Evolutionary conservation across 371 early-diverging fungal genomes (phyloP).

Genomic region (Syncephalis plumigaleata): DNA sequence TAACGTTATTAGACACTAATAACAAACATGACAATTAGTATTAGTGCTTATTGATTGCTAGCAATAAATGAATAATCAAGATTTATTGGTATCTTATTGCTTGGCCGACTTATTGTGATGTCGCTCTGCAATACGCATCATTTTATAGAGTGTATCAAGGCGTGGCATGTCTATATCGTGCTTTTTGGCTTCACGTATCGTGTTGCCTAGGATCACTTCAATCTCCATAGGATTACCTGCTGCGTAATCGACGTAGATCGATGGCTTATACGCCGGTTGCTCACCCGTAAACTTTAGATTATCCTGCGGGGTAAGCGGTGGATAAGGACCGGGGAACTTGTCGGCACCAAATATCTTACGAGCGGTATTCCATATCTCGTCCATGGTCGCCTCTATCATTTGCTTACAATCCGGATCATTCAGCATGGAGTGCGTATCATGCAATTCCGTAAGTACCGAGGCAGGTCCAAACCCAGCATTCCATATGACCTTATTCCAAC

Average conservation of each 20-base stretch:
- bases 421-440: constrained; percentile 38
- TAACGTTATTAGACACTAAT: too few relatives aligned
- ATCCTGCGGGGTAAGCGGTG: constrained; percentile 17
- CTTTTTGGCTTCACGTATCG: constrained; percentile 32
- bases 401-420: constrained; percentile 23
- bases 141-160: not conserved
- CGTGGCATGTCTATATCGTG: constrained; percentile 2
- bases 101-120: too few relatives aligned
- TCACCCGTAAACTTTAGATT: constrained; percentile 25
- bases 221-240: constrained; percentile 38
- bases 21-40: too few relatives aligned
- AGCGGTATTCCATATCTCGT: constrained; percentile 35
- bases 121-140: not conserved
- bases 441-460: constrained; percentile 43
- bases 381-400: constrained; percentile 30
- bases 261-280: constrained; percentile 34
- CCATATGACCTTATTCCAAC: constrained; percentile 80
- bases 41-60: too few relatives aligned
- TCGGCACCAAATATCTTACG: constrained; percentile 14
- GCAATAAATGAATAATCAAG: too few relatives aligned
- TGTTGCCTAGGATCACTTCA: constrained; percentile 40
- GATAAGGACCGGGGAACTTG: constrained; percentile 16
- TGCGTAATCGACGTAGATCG: constrained; percentile 45
- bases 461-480: constrained; percentile 21
- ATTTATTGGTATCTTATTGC: too few relatives aligned